Base-by-base conservation (phyloP, 208 protist species). In the Crithidia mellificae region DNA sequence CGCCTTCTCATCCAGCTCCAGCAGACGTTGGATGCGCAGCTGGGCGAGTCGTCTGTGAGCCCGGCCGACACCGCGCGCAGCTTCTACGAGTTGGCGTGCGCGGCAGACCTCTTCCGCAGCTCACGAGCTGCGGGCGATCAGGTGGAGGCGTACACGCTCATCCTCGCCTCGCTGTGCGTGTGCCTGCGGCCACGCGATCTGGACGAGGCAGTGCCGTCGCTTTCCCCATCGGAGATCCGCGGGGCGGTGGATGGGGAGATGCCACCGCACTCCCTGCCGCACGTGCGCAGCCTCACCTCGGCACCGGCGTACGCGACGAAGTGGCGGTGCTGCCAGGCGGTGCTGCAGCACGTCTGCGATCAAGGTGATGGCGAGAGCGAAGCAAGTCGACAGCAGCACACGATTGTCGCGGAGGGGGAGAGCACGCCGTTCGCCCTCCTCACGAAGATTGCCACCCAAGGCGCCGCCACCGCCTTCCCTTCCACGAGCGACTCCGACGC, bases 1-100 rank as follows among this genome's bases (percentile, higher is more conserved):
- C 62, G 64, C n/a, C 30, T 77, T 20, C 30, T 77, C 7, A 3
- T 77, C 1, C 71, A 77, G 29, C 43, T 77, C 9, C 71, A 77
- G 58, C 57, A 63, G 6, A 32, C 55, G 20, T 15, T 77, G 43
- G 71, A 77, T 47, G 47, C 12, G 25, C 56, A 71, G 49, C 19
- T 57, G 34, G 36, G 39, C 22, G 49, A 20, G n/a, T 22, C 36
- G 14, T 8, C 32, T 3, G 17, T 72, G 56, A 72, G 66, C 15
- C 43, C 66, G 0, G 66, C 47, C 5, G 66, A 72, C 30, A 58
- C 47, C 3, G 66, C 66, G 12, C 50, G 51, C 19, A 38, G 66
- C 47, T 72, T 72, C 25, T 72, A 72, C 32, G 19, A 12, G 15
- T 20, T 72, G 44, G 66, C 66, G 46, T 51, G 36, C 34, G 9